A percentile compares a stretch with the other conserved stretches of the same genome.
These are phyloP conservation scores for Plasmopara muralis DNA, from an alignment of 352 stramenopile genomes.

Conservation along the genomic window DNA sequence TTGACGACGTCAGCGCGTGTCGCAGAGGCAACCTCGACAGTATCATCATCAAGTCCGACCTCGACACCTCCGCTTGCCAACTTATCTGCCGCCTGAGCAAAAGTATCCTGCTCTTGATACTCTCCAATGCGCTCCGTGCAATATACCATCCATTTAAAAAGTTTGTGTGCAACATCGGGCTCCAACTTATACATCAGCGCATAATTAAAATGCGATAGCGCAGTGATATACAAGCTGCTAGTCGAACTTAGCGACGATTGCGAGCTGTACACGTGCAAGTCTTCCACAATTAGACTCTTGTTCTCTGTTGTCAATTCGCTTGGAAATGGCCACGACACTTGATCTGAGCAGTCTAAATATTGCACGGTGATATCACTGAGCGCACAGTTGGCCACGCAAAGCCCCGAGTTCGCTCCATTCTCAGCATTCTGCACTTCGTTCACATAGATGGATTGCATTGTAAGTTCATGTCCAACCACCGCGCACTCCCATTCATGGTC, in stretches of 20 bases:
- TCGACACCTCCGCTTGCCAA: slow-evolving; percentile 15
- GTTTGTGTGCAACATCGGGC: slow-evolving; percentile 17
- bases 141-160: slow-evolving; percentile 50
- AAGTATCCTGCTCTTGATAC: slow-evolving; percentile 31
- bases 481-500: slow-evolving; percentile 40
- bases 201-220: slow-evolving; percentile 49
- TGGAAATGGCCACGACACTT: slow-evolving; percentile 16
- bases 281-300: slow-evolving; percentile 31
- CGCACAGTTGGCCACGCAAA: slow-evolving; percentile 35
- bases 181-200: slow-evolving; percentile 61
- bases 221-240: slow-evolving; percentile 44
- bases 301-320: slow-evolving; percentile 10
- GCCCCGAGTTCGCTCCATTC: slow-evolving; percentile 18
- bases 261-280: slow-evolving; percentile 51
- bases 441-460: slow-evolving; percentile 53
- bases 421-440: slow-evolving; percentile 49
- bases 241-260: slow-evolving; percentile 46
- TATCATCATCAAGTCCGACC: slow-evolving; percentile 3
- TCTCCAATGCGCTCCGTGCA: slow-evolving; percentile 42
- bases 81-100: slow-evolving; percentile 33
- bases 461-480: slow-evolving; percentile 45
- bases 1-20: too few relatives aligned
- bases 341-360: slow-evolving; percentile 23
- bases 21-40: too few relatives aligned
- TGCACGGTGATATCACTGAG: slow-evolving; percentile 40